Conservation (phyloP, 2,329 filamentous ascomycete genomes). For the Gliomastix tumulicola region DNA sequence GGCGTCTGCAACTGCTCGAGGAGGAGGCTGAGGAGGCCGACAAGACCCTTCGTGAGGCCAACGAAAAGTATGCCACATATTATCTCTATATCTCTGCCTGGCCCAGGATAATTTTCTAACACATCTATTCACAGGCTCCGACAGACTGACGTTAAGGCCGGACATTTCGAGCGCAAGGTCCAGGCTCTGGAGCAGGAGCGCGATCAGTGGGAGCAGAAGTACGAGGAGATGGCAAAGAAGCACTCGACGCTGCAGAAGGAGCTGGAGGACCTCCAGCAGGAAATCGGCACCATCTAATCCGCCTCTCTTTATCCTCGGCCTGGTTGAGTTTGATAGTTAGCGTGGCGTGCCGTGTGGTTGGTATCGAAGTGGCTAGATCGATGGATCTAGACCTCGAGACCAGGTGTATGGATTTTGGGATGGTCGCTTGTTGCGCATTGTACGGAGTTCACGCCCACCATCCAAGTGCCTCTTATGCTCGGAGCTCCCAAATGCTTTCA, state of each 20-base stretch:
- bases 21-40: constrained; percentile 97
- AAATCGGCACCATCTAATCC: constrained; percentile 86
- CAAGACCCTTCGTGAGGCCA: constrained; percentile 92
- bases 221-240: constrained; percentile 95
- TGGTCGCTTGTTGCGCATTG: too few relatives aligned
- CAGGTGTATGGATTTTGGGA: too few relatives aligned
- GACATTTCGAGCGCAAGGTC: constrained; percentile 98
- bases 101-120: background rate
- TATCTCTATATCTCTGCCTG: background rate
- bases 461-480: too few relatives aligned
- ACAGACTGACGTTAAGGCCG: constrained; percentile 98
- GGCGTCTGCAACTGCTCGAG: constrained; percentile 91
- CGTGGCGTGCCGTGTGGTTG: too few relatives aligned
- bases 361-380: too few relatives aligned
- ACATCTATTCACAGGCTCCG: constrained; percentile 61
- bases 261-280: constrained; percentile 79
- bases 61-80: constrained; percentile 75
- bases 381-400: too few relatives aligned
- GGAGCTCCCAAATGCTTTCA: too few relatives aligned
- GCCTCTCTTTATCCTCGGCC: too few relatives aligned
- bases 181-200: constrained; percentile 88
- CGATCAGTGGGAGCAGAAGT: constrained; percentile 95
- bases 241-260: constrained; percentile 79
- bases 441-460: too few relatives aligned
- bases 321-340: too few relatives aligned